These are phyloP conservation scores for Debaryomycetaceae sp. DNA, from an alignment of 1,139 yeast genomes.

Conservation along the genomic window DNA sequence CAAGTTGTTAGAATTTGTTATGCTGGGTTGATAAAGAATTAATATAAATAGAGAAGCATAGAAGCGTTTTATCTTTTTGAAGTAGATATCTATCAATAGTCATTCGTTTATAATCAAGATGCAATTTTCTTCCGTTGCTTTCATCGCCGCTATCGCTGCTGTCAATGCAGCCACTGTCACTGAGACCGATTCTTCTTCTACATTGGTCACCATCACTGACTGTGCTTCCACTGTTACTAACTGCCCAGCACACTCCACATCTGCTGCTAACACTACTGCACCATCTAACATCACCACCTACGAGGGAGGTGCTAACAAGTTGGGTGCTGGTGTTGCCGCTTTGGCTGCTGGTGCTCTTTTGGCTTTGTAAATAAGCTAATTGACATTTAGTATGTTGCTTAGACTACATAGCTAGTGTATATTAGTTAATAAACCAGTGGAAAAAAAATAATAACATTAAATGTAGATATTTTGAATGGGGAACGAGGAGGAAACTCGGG, in stretches of 20 bases:
- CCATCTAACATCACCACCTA: conserved; percentile 26
- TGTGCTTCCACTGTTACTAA: conserved; percentile 38
- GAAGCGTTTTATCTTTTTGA: not conserved
- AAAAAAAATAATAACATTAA: not conserved
- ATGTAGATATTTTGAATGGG: conserved; percentile 15
- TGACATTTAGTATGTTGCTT: not conserved
- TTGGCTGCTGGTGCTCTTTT: conserved; percentile 52
- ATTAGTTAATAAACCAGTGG: conserved; percentile 3
- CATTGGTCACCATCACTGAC: conserved; percentile 41
- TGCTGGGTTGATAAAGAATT: not conserved
- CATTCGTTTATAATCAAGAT: conserved; percentile 28
- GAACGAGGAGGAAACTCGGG: conserved; percentile 47
- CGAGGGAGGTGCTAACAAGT: conserved; percentile 31
- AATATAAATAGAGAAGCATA: conserved; percentile 2
- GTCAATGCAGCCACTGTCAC: conserved; percentile 35
- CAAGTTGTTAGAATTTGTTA: not conserved
- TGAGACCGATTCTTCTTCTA: conserved; percentile 26
- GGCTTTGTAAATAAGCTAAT: conserved; percentile 37
- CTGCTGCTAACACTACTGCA: conserved; percentile 11
- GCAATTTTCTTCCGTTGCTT: conserved; percentile 49
- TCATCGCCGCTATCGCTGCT: conserved; percentile 38
- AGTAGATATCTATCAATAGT: conserved; percentile 27
- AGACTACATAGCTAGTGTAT: conserved; percentile 14
- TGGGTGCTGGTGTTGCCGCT: conserved; percentile 48
- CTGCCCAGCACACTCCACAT: conserved; percentile 32